These are phyloP conservation scores for Phytophthora fragariae DNA, from an alignment of 352 stramenopile genomes.

Conservation along the genomic window DNA sequence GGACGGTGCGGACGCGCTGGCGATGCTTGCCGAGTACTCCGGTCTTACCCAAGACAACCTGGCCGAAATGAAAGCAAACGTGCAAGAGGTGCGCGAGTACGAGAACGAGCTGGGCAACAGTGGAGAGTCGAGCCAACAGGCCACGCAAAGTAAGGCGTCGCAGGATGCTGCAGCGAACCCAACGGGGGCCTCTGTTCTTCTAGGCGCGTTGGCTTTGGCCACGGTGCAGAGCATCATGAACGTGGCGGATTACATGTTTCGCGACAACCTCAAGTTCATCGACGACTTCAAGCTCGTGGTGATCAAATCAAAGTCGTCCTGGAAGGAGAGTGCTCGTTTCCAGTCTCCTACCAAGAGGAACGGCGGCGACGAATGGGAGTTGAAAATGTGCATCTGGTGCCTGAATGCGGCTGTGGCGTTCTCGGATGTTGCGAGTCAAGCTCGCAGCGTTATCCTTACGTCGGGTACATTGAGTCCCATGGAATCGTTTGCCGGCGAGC, in stretches of 20 bases:
- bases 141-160: constrained; percentile 18
- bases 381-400: constrained; percentile 90
- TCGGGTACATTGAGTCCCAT: constrained; percentile 88
- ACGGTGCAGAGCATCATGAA: constrained; percentile 71
- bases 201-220: constrained; percentile 62
- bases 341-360: constrained; percentile 38
- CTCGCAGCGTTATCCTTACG: constrained; percentile 82
- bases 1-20: constrained; percentile 64
- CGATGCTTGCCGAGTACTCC: constrained; percentile 76
- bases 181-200: constrained; percentile 39
- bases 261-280: constrained; percentile 79
- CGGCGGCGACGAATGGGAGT: constrained; percentile 49
- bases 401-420: constrained; percentile 87
- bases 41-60: constrained; percentile 62
- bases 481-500: constrained; percentile 87
- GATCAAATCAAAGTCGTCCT: constrained; percentile 35
- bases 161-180: constrained; percentile 39
- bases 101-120: constrained; percentile 62
- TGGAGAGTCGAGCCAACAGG: constrained; percentile 35
- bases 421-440: constrained; percentile 71
- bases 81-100: constrained; percentile 59
- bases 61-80: constrained; percentile 43
- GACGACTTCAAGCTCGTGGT: constrained; percentile 85
- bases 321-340: constrained; percentile 34
- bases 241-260: constrained; percentile 85